Percentiles rank a stretch among this genome's conserved stretches.
These are phyloP conservation scores for Colletotrichum melonis DNA, from an alignment of 2,329 filamentous ascomycete genomes.

Conservation along the genomic window DNA sequence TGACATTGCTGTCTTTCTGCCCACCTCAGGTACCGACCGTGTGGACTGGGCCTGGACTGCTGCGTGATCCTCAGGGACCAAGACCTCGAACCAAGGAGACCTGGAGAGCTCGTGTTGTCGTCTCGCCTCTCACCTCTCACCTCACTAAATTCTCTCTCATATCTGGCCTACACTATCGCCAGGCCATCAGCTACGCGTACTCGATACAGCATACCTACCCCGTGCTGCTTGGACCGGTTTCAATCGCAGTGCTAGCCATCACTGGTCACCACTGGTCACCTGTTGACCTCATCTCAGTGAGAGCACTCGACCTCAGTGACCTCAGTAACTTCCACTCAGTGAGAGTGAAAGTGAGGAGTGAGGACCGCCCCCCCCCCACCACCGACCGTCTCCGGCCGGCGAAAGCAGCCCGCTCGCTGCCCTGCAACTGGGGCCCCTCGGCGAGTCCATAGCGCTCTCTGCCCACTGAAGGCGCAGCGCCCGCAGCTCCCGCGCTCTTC, in stretches of 20 bases:
- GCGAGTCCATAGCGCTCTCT: slow-evolving; percentile 1
- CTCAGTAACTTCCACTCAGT: no score
- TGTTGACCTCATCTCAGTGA: background rate
- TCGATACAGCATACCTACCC: background rate
- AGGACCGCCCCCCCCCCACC: background rate
- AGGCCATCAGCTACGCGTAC: background rate
- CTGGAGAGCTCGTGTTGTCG: background rate
- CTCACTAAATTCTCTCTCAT: background rate
- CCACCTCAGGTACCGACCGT: slow-evolving; percentile 22
- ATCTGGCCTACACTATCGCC: background rate
- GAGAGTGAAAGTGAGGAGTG: background rate
- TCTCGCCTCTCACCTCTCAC: background rate
- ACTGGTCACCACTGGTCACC: background rate
- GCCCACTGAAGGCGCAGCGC: background rate
- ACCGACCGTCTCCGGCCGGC: background rate
- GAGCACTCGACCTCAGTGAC: no score
- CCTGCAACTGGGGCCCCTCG: background rate
- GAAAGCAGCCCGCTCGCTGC: background rate
- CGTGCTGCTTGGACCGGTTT: background rate
- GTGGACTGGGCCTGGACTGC: slow-evolving; percentile 32
- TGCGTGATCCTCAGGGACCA: background rate
- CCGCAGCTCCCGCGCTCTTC: background rate
- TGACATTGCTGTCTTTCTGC: slow-evolving; percentile 5
- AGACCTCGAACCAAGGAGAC: no score
- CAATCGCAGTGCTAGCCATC: background rate